Conservation (phyloP, 208 protist species). For the Acanthamoeba rhysodes region DNA sequence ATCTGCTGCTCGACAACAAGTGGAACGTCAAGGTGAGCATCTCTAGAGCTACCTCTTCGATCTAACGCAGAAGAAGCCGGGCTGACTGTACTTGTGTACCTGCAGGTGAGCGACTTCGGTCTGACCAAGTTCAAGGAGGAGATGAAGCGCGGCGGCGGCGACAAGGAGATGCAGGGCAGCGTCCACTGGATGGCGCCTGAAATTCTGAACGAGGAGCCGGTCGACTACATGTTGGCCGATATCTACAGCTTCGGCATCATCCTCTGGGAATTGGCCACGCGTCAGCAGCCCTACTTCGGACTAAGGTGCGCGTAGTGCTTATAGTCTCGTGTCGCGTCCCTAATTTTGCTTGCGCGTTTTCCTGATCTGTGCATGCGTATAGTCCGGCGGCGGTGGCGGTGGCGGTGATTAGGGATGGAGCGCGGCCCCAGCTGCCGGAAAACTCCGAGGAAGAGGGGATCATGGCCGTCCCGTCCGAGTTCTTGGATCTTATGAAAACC, state of each 20-base stretch:
- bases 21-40: slow-evolving; percentile 55
- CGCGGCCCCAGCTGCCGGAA: slow-evolving; percentile 1
- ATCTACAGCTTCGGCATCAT: slow-evolving; percentile 56
- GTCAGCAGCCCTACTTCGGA: slow-evolving; percentile 40
- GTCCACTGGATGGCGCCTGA: slow-evolving; percentile 65
- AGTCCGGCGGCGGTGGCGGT: slow-evolving; percentile 51
- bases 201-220: background rate
- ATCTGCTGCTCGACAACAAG: slow-evolving; percentile 67
- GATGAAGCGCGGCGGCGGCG: background rate
- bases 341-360: too few species aligned
- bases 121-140: slow-evolving; percentile 58
- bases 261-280: slow-evolving; percentile 43
- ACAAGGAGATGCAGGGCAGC: slow-evolving; percentile 32
- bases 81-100: too few species aligned
- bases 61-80: too few species aligned
- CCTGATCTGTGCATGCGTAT: background rate
- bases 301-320: background rate
- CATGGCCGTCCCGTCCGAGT: background rate
- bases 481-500: background rate
- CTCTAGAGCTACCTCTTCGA: background rate
- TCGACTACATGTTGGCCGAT: background rate
- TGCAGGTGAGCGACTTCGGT: slow-evolving; percentile 60
- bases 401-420: slow-evolving; percentile 34
- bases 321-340: background rate
- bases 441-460: background rate